Evolutionary conservation across 352 stramenopile species (phyloP), one percentile per base, ranked within the genome.

Genomic region (Phytophthora foliorum): DNA sequence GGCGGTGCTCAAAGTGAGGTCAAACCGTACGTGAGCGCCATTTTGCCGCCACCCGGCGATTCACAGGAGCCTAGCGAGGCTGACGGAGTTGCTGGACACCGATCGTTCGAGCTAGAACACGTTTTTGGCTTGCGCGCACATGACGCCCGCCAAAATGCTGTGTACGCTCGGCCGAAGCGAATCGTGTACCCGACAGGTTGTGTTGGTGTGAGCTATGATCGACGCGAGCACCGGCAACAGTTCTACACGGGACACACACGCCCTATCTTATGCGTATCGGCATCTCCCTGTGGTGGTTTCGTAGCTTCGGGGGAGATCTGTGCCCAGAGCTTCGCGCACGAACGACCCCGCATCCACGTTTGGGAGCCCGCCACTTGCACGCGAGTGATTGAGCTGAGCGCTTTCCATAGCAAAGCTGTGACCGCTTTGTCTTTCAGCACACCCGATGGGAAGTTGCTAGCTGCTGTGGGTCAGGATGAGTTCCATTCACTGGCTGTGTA

Each of bases 261-360:
- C 7, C 84, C 87, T 8, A 92, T 95, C 38, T 72, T 86, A 27
- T 88, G 80, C 29, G 45, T 93, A 7, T 69, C 75, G 5, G 59
- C 74, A 7, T 78, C 80, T 1, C 71, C 63, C 16, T 84, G 88
- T 36, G 87, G 87, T 34, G 70, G 69, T 17, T 83, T 91, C 24
- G 67, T 93, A 7, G 87, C 87, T 11, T 93, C 85, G 0, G 87
- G 87, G 6, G 87, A 95, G 67, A 90, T 93, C 29, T 92, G 84
- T 46, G 69, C 66, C 17, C 72, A 88, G 36, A 82, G 78, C 49
- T 73, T 87, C 32, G 65, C 81, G 48, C 67, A 75, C 19, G 86
- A 94, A 51, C 66, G 73, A 1, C 87, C 87, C 16, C 80, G 80
- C 1, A 87, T 95, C 10, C 87, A 95, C 45, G 63, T 95, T 2